phyloP scores from a whole-genome alignment of 306 rosid species.

The Oemleria cerasiformis region DNA sequence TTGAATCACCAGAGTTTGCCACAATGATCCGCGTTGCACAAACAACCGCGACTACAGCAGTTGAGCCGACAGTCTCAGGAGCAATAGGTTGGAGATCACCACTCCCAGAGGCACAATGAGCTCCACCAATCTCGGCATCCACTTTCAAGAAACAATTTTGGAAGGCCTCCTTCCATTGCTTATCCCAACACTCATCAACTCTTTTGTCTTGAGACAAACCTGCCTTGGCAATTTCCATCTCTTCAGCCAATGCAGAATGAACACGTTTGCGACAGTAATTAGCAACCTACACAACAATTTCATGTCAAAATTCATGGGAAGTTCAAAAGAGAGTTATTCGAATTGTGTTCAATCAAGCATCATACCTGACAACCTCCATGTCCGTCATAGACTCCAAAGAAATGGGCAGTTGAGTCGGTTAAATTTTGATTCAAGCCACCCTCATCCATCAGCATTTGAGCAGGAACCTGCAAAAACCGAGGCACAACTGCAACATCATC shows the following conservation, averaged over 20 bases:
- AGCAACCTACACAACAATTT: conserved; percentile 51
- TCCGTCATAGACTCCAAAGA: conserved; percentile 82
- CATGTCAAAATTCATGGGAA: neutral
- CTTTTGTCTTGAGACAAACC: conserved; percentile 23
- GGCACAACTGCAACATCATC: conserved; percentile 65
- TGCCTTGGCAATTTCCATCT: conserved; percentile 41
- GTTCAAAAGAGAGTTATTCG: neutral
- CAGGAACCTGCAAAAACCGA: conserved; percentile 46
- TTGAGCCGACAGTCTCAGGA: conserved; percentile 80
- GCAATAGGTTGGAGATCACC: conserved; percentile 39
- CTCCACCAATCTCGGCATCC: conserved; percentile 65
- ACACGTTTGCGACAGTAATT: conserved; percentile 65
- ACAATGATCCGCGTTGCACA: conserved; percentile 56
- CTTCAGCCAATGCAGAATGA: conserved; percentile 63
- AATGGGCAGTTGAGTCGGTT: conserved; percentile 43
- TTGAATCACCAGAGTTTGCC: conserved; percentile 82
- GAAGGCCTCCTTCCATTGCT: conserved; percentile 58
- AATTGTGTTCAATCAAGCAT: neutral
- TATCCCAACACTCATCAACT: conserved; percentile 39
- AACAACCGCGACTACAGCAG: conserved; percentile 72
- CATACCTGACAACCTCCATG: conserved; percentile 81
- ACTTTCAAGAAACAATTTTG: conserved; percentile 58
- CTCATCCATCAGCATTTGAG: conserved; percentile 43
- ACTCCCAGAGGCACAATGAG: conserved; percentile 27
- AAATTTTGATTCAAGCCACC: conserved; percentile 21